Evolutionary conservation across 306 rosid genomes (phyloP).

Genomic region (Fragaria nilgerrensis): DNA sequence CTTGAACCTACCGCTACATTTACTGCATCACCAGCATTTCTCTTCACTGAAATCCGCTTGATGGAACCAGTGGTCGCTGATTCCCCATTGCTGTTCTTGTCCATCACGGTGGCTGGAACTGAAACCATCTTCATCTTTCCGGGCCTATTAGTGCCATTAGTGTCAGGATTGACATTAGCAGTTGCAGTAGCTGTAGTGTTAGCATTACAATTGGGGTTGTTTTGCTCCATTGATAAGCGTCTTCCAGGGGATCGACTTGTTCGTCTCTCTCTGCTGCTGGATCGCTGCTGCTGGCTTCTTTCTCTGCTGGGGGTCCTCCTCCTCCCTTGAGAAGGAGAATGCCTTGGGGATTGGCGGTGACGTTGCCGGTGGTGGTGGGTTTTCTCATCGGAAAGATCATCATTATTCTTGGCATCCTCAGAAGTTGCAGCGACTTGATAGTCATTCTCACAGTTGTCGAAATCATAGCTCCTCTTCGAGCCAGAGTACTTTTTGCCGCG

Average conservation of each 20-base stretch:
- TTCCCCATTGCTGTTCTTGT: conserved; percentile 70
- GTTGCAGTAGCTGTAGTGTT: background rate
- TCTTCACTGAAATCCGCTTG: conserved; percentile 69
- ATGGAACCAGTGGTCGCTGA: conserved; percentile 27
- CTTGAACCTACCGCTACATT: conserved; percentile 24
- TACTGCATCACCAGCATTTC: conserved; percentile 52
- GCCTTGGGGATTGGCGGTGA: conserved; percentile 49
- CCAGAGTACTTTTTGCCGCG: conserved; percentile 80
- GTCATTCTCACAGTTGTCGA: conserved; percentile 52
- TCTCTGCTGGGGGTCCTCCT: conserved; percentile 95
- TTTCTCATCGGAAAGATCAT: conserved; percentile 44
- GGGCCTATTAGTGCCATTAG: conserved; percentile 44
- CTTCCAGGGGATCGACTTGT: conserved; percentile 86
- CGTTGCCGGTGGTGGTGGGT: conserved; percentile 41
- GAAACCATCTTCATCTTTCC: conserved; percentile 97
- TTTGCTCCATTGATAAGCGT: conserved; percentile 44
- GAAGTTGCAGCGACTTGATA: conserved; percentile 20
- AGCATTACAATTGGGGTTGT: conserved; percentile 1
- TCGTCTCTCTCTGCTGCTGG: conserved; percentile 78
- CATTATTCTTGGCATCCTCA: conserved; percentile 39
- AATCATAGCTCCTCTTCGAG: conserved; percentile 74
- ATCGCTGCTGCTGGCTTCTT: conserved; percentile 64
- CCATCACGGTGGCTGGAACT: conserved; percentile 91
- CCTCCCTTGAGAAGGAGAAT: conserved; percentile 55
- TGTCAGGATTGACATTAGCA: conserved; percentile 18